These are phyloP conservation scores for Paramecium sexaurelia DNA, from an alignment of 73 alveolate species.

Conservation along the genomic window DNA sequence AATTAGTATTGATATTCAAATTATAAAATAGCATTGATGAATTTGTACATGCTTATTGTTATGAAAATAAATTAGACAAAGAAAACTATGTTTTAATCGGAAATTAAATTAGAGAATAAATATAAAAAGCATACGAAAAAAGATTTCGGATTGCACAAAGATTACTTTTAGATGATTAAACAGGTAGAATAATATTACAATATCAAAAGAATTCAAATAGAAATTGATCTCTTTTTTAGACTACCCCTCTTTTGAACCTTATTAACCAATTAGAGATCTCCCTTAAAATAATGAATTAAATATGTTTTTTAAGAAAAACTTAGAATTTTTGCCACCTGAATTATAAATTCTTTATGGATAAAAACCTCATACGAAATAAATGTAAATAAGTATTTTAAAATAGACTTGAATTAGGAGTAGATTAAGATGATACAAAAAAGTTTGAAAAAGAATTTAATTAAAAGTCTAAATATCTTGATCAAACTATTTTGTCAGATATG, in stretches of 20 bases:
- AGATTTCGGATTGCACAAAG: neutral
- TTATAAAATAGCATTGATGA: neutral
- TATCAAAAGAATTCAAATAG: neutral
- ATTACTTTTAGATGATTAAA: neutral
- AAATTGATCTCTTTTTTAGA: neutral
- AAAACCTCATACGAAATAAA: slow-evolving; percentile 18
- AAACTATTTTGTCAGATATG: neutral
- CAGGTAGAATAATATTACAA: neutral
- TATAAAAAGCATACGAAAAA: neutral
- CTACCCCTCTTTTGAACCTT: slow-evolving; percentile 47
- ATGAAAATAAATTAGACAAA: slow-evolving; percentile 34
- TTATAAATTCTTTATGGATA: neutral
- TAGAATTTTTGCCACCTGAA: slow-evolving; percentile 39
- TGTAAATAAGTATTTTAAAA: neutral
- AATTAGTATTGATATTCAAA: neutral
- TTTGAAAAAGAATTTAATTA: slow-evolving; percentile 20
- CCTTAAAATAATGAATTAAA: neutral
- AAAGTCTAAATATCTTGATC: slow-evolving; percentile 20
- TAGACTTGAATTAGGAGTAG: slow-evolving; percentile 30
- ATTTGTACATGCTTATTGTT: slow-evolving; percentile 1
- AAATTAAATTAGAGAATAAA: slow-evolving; percentile 53
- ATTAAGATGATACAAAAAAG: slow-evolving; percentile 45
- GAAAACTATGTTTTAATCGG: neutral
- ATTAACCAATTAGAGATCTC: neutral
- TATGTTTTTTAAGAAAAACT: slow-evolving; percentile 6